Conservation (phyloP, 2,329 filamentous ascomycete genomes). For the Penicillium sp. region DNA sequence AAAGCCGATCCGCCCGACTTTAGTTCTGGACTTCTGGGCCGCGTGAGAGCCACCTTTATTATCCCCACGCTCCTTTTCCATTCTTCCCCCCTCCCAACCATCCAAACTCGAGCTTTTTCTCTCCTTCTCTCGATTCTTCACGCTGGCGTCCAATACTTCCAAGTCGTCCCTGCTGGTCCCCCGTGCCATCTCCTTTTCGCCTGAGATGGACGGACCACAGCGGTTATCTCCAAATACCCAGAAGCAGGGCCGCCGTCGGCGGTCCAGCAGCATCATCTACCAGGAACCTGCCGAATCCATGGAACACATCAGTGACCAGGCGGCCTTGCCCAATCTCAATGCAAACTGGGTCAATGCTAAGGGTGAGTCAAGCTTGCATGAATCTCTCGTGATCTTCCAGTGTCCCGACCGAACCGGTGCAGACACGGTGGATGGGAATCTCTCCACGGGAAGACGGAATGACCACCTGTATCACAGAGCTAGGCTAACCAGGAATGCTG, state of each 20-base stretch:
- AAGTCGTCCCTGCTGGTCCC: constrained; percentile 91
- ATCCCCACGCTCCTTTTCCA: constrained; percentile 37
- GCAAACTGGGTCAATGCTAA: constrained; percentile 99
- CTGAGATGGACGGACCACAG: constrained; percentile 68
- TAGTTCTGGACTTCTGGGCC: constrained; percentile 29
- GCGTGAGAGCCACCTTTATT: constrained; percentile 31
- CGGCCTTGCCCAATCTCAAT: constrained; percentile 91
- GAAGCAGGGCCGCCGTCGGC: constrained; percentile 77
- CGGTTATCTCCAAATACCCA: constrained; percentile 64
- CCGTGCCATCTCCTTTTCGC: constrained; percentile 89
- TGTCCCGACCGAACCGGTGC: constrained; percentile 12
- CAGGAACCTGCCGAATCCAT: constrained; percentile 95
- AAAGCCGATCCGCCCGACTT: constrained; percentile 29
- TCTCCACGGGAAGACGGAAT: neutral
- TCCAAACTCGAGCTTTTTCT: constrained; percentile 19
- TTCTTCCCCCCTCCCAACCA: constrained; percentile 20
- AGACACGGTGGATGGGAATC: constrained; percentile 17
- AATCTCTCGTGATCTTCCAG: neutral
- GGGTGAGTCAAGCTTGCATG: constrained; percentile 62
- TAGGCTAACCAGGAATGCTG: constrained; percentile 23
- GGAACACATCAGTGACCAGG: constrained; percentile 97
- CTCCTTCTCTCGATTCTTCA: constrained; percentile 9
- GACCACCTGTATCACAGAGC: constrained; percentile 11
- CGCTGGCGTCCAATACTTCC: constrained; percentile 63
- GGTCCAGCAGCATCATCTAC: constrained; percentile 98